A percentile compares a stretch with the other conserved stretches of the same genome.
phyloP scores from a whole-genome alignment of 768 basidiomycete species.

The Agrocybe pediades region DNA sequence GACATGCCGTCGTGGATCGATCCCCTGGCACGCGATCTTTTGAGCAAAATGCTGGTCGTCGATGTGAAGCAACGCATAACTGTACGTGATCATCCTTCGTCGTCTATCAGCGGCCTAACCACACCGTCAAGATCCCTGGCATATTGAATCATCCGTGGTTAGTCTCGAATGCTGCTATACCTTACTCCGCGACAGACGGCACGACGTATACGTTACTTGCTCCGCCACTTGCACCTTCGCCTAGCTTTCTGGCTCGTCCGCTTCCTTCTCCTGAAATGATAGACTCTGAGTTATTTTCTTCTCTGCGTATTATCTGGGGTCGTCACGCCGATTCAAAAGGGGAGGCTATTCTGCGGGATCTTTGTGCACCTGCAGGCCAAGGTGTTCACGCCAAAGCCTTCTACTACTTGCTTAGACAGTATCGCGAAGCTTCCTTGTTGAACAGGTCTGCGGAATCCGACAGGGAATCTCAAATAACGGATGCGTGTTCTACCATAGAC shows the following conservation, averaged over 20 bases:
- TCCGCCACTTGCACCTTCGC: slow-evolving; percentile 59
- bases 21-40: slow-evolving; percentile 80
- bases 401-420: slow-evolving; percentile 80
- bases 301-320: slow-evolving; percentile 83
- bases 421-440: slow-evolving; percentile 58
- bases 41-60: slow-evolving; percentile 86
- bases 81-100: slow-evolving; percentile 45
- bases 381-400: slow-evolving; percentile 86
- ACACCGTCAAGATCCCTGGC: slow-evolving; percentile 69
- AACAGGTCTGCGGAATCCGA: slow-evolving; percentile 50
- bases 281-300: slow-evolving; percentile 76
- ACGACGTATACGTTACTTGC: slow-evolving; percentile 28
- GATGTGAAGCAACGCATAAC: slow-evolving; percentile 80
- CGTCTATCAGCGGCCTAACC: not conserved
- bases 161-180: slow-evolving; percentile 46
- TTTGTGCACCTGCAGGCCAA: slow-evolving; percentile 68
- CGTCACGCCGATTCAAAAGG: slow-evolving; percentile 60
- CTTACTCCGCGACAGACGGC: slow-evolving; percentile 34
- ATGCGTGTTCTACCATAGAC: slow-evolving; percentile 17
- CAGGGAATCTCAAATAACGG: slow-evolving; percentile 14
- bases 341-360: slow-evolving; percentile 59
- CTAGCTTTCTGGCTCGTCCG: slow-evolving; percentile 69
- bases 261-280: slow-evolving; percentile 69
- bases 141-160: slow-evolving; percentile 89
- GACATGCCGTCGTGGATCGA: slow-evolving; percentile 82